Evolutionary conservation across 2,329 filamentous ascomycete species (phyloP), one percentile per base, ranked within the genome.

Genomic region (Pseudogymnoascus sp.): DNA sequence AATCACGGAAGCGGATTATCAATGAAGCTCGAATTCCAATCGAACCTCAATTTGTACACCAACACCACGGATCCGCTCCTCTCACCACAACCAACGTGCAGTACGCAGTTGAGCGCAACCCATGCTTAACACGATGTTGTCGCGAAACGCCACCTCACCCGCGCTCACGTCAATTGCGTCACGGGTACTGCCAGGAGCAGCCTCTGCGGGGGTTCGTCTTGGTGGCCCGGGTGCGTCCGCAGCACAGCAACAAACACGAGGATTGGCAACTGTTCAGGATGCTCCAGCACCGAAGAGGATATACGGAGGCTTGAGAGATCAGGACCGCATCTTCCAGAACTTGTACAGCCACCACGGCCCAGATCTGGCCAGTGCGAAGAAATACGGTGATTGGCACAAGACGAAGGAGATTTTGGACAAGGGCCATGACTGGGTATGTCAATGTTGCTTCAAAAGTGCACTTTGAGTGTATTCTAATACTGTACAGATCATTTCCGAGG

Each of bases 321-420:
- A 97, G 80, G 94, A 99, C 80, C 88, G 94, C 72, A 99, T 99
- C 78, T 99, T 99, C 80, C 92, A 96, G 81, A 99, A 99, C 80
- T 84, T 99, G 64, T 99, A 99, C 80, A 88, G 91, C 72, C 91
- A 94, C 74, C 91, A 91, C 79, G 92, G 91, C 60, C 84, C 92
- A 66, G 92, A 97, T 76, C 80, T 99, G 70, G 93, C 94, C 81
- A 91, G 87, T 74, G 92, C 94, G 61, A 92, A 91, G 87, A 96
- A 96, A 80, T 96, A 96, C 83, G 94, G 94, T 70, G 94, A 97
- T 77, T 99, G 94, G 94, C 86, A 99, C 81, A 96, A 95, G 84
- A 99, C 94, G 62, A 99, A 99, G 84, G 94, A 99, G 76, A 99
- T 99, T 63, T 78, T 99, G 64, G 79, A 91, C 70, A 99, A 99